Base-by-base conservation (phyloP, 2,329 filamentous ascomycete species). In the Albophoma yamanashiensis region DNA sequence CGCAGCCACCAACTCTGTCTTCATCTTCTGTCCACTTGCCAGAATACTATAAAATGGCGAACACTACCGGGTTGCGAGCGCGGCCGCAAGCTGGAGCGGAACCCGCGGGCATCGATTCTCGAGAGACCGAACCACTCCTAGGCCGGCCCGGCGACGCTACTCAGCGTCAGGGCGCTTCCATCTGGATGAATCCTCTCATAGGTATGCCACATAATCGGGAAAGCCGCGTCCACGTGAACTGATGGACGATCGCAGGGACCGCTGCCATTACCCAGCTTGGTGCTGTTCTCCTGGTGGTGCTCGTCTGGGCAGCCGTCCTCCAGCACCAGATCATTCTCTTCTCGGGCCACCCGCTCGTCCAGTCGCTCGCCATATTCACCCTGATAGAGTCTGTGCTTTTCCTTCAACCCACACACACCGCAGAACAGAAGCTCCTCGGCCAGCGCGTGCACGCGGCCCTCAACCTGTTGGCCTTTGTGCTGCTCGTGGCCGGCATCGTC, bases 401-500 rank as follows among this genome's bases (percentile, higher is more conserved):
- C 66, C 82, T 97, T 42, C 94, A 99, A 73, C 94, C 93, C 1
- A 96, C 93, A 0, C 83, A 89, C 67, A 89, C 89, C 0, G 78
- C 86, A 2, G 73, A 79, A 20, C 89, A 96, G 75, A 97, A 97
- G 75, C 72, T 75, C 43, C 68, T 75, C 43, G 84, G 83, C 42
- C 80, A 82, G 63, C 75, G 76, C 61, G 67, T 83, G 55, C 93
- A 99, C 74, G 87, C 86, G 31, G 74, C 77, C 15, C 78, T 97
- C 64, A 91, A 92, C 71, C 74, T 85, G 36, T 67, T 89, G 55
- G 84, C 85, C 50, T 75, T 90, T 58, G 75, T 83, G 12, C 70
- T 81, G 58, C 81, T 92, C 57, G 74, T 85, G 56, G 79, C 82
- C 20, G 90, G 89, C 59, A 80, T 91, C 43, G 75, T 82, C 64